These are phyloP conservation scores for Corylus americana DNA, from an alignment of 306 rosid species.

Conservation along the genomic window DNA sequence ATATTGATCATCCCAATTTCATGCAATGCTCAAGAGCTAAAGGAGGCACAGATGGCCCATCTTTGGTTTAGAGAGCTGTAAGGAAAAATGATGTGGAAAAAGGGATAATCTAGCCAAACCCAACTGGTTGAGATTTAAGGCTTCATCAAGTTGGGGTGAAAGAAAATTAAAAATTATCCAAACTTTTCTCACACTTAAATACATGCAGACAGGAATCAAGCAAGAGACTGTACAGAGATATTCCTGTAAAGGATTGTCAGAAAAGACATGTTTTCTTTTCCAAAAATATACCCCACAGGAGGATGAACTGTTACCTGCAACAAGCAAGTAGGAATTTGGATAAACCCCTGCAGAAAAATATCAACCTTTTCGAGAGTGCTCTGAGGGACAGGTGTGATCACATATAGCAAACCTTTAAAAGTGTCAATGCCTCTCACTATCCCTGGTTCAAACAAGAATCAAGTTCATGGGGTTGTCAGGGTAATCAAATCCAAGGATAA, in stretches of 20 bases:
- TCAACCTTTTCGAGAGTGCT: constrained; percentile 74
- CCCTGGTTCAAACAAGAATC: constrained; percentile 52
- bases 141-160: not conserved
- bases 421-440: constrained; percentile 90
- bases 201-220: not conserved
- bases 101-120: not conserved
- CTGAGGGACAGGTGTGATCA: constrained; percentile 83
- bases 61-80: not conserved
- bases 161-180: not conserved
- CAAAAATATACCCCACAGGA: constrained; percentile 4
- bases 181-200: not conserved
- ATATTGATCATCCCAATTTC: not conserved
- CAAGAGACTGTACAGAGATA: not conserved
- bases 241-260: not conserved
- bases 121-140: not conserved
- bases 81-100: not conserved
- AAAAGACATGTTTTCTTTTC: constrained; percentile 5
- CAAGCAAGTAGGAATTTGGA: constrained; percentile 80
- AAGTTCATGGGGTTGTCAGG: constrained; percentile 4
- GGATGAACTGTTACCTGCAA: constrained; percentile 59
- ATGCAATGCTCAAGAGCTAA: not conserved
- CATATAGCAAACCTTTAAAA: constrained; percentile 63
- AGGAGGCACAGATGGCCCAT: not conserved
- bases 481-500: not conserved
- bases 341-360: constrained; percentile 74